phyloP scores from a whole-genome alignment of 2,329 filamentous ascomycete species.

The Microcyclospora tardicrescens region DNA sequence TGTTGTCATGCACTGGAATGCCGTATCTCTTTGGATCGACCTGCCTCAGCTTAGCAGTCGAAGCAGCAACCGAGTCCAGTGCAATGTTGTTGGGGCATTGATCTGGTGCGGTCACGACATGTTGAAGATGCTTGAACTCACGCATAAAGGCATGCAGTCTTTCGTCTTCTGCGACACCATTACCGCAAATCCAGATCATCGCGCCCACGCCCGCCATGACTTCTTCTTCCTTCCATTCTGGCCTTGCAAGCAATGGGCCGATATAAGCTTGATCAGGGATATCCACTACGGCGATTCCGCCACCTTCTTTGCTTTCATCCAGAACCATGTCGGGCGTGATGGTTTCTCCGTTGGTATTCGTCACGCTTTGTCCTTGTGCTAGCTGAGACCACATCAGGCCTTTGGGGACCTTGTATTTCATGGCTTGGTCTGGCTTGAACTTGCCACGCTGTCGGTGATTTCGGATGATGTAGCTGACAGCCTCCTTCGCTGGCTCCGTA shows the following conservation, averaged over 20 bases:
- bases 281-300: slow-evolving; percentile 68
- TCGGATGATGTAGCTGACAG: slow-evolving; percentile 78
- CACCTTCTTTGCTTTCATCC: slow-evolving; percentile 51
- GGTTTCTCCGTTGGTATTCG: slow-evolving; percentile 48
- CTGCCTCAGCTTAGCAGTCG: slow-evolving; percentile 55
- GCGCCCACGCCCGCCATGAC: slow-evolving; percentile 55
- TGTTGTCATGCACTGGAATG: slow-evolving; percentile 53
- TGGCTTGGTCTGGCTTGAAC: slow-evolving; percentile 57
- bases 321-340: slow-evolving; percentile 84
- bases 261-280: slow-evolving; percentile 60
- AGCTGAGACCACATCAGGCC: slow-evolving; percentile 49
- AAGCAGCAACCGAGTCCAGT: slow-evolving; percentile 51
- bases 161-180: slow-evolving; percentile 49
- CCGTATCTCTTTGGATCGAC: slow-evolving; percentile 65
- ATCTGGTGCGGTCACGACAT: slow-evolving; percentile 66
- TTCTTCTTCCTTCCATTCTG: slow-evolving; percentile 55
- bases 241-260: slow-evolving; percentile 51
- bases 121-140: slow-evolving; percentile 47
- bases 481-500: slow-evolving; percentile 51
- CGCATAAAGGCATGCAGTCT: slow-evolving; percentile 58
- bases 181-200: slow-evolving; percentile 73
- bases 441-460: slow-evolving; percentile 65
- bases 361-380: slow-evolving; percentile 49
- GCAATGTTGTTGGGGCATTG: slow-evolving; percentile 62
- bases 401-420: slow-evolving; percentile 48